Evolutionary conservation across 1,139 yeast species (phyloP), one percentile per base, ranked within the genome.

Genomic region (Yamadazyma atlantica): DNA sequence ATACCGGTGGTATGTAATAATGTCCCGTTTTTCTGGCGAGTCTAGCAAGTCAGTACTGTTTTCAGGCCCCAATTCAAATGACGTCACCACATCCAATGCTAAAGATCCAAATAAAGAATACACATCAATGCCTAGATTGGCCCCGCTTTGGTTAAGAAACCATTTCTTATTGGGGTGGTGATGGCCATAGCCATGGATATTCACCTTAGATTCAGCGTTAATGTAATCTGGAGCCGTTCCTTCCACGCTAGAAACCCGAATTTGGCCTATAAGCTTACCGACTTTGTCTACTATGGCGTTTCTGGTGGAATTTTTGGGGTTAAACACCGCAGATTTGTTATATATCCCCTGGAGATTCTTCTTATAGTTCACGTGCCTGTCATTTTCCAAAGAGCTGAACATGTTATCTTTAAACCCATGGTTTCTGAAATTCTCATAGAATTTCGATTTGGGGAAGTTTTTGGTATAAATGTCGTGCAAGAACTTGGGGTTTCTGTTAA

Each of bases 11-110:
- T 68, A 63, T 9, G 63, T 55, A 14, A 80, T 65, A 33, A 80
- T 66, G 19, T 60, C 56, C 14, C 76, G 53, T 16, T 73, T 69
- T 32, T 60, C 58, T 1, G 71, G 63, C 18, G 62, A 51, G 9
- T 55, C 46, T 29, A 78, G 51, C 29, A 76, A 57, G 35, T 66
- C 55, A 1, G 82, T 66, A 18, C 76, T 73, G 38, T 67, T 64
- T 9, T 62, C 59, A 0, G 56, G 48, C 0, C 90, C 90, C 43
- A 81, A 69, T 40, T 81, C 80, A 53, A 81, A 80, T 11, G 74
- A 71, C 2, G 83, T 73, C 1, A 82, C 80, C 4, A 79, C 82
- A 49, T 83, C 89, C 80, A 83, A 76, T 1, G 92, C 89, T 49
- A 83, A 65, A n/a, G 82, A 66, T 14, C 81, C 82, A 64, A 82